Evolutionary conservation across 1,139 yeast genomes (phyloP).

Genomic region (Candida frijolesensis): DNA sequence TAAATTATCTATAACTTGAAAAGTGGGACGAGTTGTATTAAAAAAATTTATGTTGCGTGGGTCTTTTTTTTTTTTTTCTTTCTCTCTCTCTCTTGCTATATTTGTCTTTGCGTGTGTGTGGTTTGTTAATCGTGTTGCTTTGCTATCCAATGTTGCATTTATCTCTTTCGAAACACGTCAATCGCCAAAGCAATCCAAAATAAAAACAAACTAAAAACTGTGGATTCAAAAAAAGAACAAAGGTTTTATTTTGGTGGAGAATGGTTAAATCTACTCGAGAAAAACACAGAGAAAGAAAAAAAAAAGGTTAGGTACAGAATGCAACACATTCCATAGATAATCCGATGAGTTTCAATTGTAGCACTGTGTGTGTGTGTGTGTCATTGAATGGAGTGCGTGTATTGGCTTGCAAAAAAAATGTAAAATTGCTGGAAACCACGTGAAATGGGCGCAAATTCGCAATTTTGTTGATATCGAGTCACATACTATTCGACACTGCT

Average conservation of each 20-base stretch:
- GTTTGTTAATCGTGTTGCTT: background rate
- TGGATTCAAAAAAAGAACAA: slow-evolving; percentile 1
- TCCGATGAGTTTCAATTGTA: background rate
- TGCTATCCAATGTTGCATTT: background rate
- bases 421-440: slow-evolving; percentile 1
- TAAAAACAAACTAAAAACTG: background rate
- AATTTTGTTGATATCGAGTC: background rate
- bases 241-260: background rate
- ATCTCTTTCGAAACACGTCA: background rate
- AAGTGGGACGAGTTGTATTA: background rate
- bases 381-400: background rate
- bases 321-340: background rate
- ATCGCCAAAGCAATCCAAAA: background rate
- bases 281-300: too few species aligned
- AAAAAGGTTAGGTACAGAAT: background rate
- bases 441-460: slow-evolving; percentile 3
- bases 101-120: too few species aligned
- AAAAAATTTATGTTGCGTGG: background rate
- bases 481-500: too few species aligned
- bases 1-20: background rate
- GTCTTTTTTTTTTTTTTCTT: background rate
- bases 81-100: too few species aligned
- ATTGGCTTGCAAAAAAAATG: background rate
- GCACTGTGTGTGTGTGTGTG: background rate
- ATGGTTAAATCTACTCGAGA: too few species aligned